phyloP scores from a whole-genome alignment of 768 basidiomycete species.

The Termitomyces sp. region DNA sequence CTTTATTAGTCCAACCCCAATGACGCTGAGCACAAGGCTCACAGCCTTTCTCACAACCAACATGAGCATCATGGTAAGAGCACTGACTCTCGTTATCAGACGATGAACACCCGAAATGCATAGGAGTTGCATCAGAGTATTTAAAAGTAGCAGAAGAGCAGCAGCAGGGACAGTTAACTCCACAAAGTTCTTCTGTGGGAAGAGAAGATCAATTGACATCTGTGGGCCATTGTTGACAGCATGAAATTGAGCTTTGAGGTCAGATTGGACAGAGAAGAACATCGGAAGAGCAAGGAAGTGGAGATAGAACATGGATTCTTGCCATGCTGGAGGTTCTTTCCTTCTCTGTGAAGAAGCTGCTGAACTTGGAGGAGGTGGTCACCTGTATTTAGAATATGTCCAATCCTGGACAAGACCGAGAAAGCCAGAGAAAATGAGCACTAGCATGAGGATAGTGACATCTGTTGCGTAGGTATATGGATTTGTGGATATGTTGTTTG shows the following conservation, averaged over 20 bases:
- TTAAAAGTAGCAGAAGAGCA: conserved; percentile 62
- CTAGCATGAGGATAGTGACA: conserved; percentile 67
- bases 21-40: conserved; percentile 71
- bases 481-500: conserved; percentile 16
- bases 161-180: conserved; percentile 46
- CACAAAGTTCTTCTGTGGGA: neutral
- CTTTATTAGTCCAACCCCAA: conserved; percentile 29
- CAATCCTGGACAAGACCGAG: conserved; percentile 85
- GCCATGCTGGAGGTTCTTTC: conserved; percentile 47
- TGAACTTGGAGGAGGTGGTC: conserved; percentile 17
- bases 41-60: conserved; percentile 79
- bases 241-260: conserved; percentile 44
- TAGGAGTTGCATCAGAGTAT: conserved; percentile 79
- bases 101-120: conserved; percentile 88
- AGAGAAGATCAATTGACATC: conserved; percentile 14
- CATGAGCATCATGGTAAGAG: conserved; percentile 75
- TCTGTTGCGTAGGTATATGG: conserved; percentile 59
- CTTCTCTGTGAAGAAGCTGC: neutral
- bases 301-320: conserved; percentile 90
- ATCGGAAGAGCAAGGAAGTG: conserved; percentile 79
- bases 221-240: conserved; percentile 38
- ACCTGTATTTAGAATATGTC: conserved; percentile 53
- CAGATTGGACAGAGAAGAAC: conserved; percentile 58
- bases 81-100: conserved; percentile 71
- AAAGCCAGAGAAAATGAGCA: conserved; percentile 76